Evolutionary conservation across 257 asterid species (phyloP).

Genomic region (Coffea canephora): DNA sequence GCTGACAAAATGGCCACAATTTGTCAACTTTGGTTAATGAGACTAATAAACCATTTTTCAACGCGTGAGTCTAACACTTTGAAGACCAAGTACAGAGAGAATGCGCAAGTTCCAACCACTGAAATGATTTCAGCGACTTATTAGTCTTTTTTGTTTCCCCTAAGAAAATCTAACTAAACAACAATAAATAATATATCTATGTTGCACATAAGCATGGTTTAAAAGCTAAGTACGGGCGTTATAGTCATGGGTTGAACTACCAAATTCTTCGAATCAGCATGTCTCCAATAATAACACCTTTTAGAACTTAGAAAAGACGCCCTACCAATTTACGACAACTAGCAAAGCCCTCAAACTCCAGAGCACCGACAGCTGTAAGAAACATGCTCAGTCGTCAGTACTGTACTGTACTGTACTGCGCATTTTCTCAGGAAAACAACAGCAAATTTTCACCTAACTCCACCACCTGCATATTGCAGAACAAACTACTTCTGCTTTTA

Average conservation of each 20-base stretch:
- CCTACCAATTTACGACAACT: not conserved
- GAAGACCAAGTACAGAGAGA: not conserved
- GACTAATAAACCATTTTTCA: too few species aligned
- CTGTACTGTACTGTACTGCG: too few species aligned
- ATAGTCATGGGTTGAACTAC: not conserved
- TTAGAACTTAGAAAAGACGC: not conserved
- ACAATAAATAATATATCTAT: too few species aligned
- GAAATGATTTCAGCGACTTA: not conserved
- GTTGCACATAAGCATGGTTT: not conserved
- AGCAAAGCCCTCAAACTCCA: not conserved
- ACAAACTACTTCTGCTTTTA: not conserved
- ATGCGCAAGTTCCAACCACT: not conserved
- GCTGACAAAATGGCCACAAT: too few species aligned
- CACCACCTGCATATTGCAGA: not conserved
- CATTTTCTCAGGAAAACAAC: too few species aligned
- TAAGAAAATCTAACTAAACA: constrained; percentile 5
- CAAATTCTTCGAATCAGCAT: not conserved
- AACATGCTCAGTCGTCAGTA: not conserved
- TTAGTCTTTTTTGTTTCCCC: not conserved
- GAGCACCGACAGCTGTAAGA: not conserved
- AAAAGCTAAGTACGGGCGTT: not conserved
- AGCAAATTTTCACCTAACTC: not conserved
- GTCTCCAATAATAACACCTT: not conserved
- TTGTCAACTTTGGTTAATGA: too few species aligned
- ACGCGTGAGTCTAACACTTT: too few species aligned